A percentile compares a stretch with the other conserved stretches of the same genome.
Evolutionary conservation across 2,329 filamentous ascomycete genomes (phyloP).

Genomic region (Fusarium austroafricanum): DNA sequence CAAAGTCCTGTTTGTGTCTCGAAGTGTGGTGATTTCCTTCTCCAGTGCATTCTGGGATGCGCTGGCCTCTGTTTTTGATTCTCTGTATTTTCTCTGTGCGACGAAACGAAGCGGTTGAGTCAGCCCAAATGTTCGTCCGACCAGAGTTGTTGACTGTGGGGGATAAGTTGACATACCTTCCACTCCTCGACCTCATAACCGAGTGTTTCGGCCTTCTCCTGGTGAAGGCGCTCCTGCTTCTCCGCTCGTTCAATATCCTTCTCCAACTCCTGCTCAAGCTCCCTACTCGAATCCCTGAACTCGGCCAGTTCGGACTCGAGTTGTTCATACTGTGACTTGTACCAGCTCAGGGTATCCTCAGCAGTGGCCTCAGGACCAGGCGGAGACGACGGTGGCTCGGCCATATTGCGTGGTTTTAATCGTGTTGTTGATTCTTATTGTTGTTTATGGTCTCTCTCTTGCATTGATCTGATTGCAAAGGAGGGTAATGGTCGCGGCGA

Average conservation of each 20-base stretch:
- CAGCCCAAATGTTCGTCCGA: conserved; percentile 11
- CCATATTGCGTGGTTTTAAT: conserved; percentile 55
- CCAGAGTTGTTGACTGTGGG: neutral
- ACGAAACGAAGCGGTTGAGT: conserved; percentile 26
- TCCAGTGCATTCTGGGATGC: conserved; percentile 86
- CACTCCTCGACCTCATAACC: conserved; percentile 96
- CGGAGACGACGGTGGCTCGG: conserved; percentile 72
- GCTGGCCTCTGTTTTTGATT: conserved; percentile 89
- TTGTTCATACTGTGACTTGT: conserved; percentile 95
- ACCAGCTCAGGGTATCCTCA: conserved; percentile 88
- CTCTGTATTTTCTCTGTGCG: conserved; percentile 89
- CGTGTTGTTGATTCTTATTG: conserved; percentile 15
- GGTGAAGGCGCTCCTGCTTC: conserved; percentile 86
- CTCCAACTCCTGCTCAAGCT: conserved; percentile 93
- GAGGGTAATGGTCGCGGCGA: conserved; percentile 23
- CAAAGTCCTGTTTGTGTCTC: conserved; percentile 84
- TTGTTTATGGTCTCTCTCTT: conserved; percentile 31
- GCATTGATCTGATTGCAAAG: conserved; percentile 22
- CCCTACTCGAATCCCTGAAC: conserved; percentile 93
- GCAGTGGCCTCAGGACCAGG: conserved; percentile 64
- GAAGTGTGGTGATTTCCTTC: conserved; percentile 93
- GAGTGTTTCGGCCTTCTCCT: conserved; percentile 86
- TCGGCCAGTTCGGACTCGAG: conserved; percentile 92
- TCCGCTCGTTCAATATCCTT: conserved; percentile 96
- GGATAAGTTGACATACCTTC: conserved; percentile 74